Percentiles rank a stretch among this genome's conserved stretches.
These are phyloP conservation scores for Puccinia novopanici DNA, from an alignment of 1,284 basidiomycete species.

Conservation along the genomic window DNA sequence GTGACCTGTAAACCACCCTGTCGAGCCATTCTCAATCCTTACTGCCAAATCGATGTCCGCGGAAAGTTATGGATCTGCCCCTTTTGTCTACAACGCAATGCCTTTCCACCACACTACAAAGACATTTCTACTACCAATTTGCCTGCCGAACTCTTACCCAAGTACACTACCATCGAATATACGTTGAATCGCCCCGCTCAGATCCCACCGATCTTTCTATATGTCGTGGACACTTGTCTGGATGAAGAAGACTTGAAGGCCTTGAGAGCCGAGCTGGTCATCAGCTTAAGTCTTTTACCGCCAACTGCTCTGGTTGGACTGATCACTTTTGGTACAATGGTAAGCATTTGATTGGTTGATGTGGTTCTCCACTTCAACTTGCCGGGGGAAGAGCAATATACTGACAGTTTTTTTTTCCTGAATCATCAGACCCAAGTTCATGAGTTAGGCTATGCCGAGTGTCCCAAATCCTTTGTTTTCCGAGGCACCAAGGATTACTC, in stretches of 20 bases:
- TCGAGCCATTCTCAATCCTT: slow-evolving; percentile 94
- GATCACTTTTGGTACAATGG: slow-evolving; percentile 96
- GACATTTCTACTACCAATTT: slow-evolving; percentile 97
- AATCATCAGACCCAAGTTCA: slow-evolving; percentile 84
- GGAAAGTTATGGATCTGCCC: slow-evolving; percentile 99
- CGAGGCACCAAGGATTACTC: slow-evolving; percentile 97
- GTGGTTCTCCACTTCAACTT: not conserved
- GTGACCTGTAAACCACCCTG: slow-evolving; percentile 98
- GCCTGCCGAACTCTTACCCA: slow-evolving; percentile 90
- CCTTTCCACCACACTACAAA: slow-evolving; percentile 98
- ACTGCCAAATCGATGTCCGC: slow-evolving; percentile 97
- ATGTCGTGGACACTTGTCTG: slow-evolving; percentile 95
- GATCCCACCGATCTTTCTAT: slow-evolving; percentile 93
- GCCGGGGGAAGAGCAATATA: not conserved
- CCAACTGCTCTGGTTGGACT: slow-evolving; percentile 91
- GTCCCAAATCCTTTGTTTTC: slow-evolving; percentile 98
- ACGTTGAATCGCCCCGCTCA: slow-evolving; percentile 86
- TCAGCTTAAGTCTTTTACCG: slow-evolving; percentile 88
- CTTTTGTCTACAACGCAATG: slow-evolving; percentile 93
- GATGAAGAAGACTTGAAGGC: slow-evolving; percentile 90
- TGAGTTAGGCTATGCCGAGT: slow-evolving; percentile 93
- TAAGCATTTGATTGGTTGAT: slow-evolving; percentile 59
- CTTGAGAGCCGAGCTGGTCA: slow-evolving; percentile 84
- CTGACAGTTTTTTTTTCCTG: slow-evolving; percentile 8
- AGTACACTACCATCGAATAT: slow-evolving; percentile 99